A percentile compares a stretch with the other conserved stretches of the same genome.
phyloP scores from a whole-genome alignment of 192 early-diverging fungal genomes.

The Dimargaris xerosporica region DNA sequence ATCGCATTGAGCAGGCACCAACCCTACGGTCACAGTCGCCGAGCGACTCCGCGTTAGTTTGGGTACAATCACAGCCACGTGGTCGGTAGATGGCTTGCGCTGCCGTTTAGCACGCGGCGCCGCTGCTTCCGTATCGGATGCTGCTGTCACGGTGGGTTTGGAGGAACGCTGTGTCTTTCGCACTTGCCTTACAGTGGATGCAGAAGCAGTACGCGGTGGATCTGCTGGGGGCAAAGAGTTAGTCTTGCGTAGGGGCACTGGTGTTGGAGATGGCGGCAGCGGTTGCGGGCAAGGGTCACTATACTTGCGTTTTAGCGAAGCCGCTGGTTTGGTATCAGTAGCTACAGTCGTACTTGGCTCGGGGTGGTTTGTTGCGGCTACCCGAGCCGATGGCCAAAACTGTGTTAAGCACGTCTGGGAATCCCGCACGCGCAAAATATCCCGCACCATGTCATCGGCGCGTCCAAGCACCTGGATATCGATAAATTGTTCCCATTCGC shows the following conservation, averaged over 20 bases:
- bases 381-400: slow-evolving; percentile 1
- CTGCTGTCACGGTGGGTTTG: no score
- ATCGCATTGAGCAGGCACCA: no score
- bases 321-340: not conserved
- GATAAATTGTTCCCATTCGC: slow-evolving; percentile 67
- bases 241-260: not conserved
- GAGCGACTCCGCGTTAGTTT: no score
- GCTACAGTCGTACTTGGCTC: not conserved
- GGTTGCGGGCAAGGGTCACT: not conserved
- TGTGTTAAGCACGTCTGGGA: slow-evolving; percentile 8
- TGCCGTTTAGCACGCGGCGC: no score
- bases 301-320: not conserved
- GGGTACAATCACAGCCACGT: no score
- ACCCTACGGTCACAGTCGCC: no score
- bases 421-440: slow-evolving; percentile 12
- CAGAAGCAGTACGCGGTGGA: not conserved
- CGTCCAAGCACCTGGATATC: slow-evolving; percentile 60
- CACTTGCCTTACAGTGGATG: no score
- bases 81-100: no score
- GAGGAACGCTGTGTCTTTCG: no score
- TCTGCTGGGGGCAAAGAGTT: not conserved
- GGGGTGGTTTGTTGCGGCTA: not conserved
- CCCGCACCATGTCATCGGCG: slow-evolving; percentile 33
- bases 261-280: not conserved
- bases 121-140: no score